These are phyloP conservation scores for Solanum habrochaites DNA, from an alignment of 257 asterid species.

Conservation along the genomic window DNA sequence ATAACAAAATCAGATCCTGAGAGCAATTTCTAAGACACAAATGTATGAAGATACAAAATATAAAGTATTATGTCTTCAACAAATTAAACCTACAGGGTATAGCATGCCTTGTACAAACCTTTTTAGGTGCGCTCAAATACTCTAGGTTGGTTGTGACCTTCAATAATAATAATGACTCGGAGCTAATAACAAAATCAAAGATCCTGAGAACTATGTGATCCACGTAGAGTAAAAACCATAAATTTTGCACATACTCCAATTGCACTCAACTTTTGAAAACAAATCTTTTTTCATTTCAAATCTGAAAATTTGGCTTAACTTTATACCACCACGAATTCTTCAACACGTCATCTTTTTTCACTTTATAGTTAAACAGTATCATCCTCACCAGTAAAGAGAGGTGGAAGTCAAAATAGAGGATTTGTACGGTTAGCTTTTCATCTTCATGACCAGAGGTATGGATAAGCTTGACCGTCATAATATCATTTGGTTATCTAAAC, in stretches of 20 bases:
- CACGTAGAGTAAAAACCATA: background rate
- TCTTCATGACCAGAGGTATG: background rate
- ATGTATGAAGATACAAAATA: background rate
- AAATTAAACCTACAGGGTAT: background rate
- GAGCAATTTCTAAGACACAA: background rate
- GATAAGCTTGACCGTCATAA: background rate
- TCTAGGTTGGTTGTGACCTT: too few species aligned
- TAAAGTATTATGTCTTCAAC: background rate
- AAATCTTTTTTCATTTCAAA: background rate
- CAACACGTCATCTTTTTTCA: background rate
- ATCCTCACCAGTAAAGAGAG: background rate
- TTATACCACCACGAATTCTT: background rate
- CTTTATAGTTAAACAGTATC: background rate
- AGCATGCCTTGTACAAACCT: background rate
- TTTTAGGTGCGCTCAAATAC: background rate
- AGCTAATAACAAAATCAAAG: background rate
- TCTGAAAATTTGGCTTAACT: background rate
- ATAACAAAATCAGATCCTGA: background rate
- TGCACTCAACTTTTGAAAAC: background rate
- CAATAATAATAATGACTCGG: background rate
- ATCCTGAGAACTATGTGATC: background rate
- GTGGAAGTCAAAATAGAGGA: background rate
- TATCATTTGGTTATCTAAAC: background rate
- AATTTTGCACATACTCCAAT: background rate
- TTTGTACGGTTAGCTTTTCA: background rate